Conservation (phyloP, 768 basidiomycete species). For the Boletus vermiculosoides region DNA sequence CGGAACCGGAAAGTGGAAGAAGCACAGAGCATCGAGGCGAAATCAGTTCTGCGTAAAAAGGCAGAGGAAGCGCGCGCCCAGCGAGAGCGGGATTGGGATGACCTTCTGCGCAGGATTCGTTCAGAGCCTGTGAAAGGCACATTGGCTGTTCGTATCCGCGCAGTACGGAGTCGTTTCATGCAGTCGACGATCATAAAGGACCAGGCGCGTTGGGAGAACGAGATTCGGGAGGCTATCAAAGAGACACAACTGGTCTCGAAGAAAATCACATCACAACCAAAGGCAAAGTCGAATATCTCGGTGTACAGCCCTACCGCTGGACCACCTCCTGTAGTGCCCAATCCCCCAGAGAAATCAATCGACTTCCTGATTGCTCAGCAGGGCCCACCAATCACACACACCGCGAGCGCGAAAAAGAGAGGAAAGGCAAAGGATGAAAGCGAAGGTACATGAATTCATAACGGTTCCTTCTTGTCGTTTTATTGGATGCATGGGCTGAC, state of each 20-base stretch:
- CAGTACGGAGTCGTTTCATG: constrained; percentile 56
- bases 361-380: constrained; percentile 51
- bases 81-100: constrained; percentile 66
- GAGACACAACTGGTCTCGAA: constrained; percentile 53
- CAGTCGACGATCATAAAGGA: constrained; percentile 54
- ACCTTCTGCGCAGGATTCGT: constrained; percentile 53
- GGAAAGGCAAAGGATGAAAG: constrained; percentile 27
- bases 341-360: constrained; percentile 51
- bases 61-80: constrained; percentile 58
- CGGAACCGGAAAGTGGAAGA: constrained; percentile 29
- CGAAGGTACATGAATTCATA: constrained; percentile 28
- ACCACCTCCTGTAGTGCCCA: constrained; percentile 42
- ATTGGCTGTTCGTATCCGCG: constrained; percentile 49
- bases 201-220: constrained; percentile 58
- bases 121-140: constrained; percentile 50
- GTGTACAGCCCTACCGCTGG: constrained; percentile 7
- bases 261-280: constrained; percentile 41
- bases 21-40: constrained; percentile 43
- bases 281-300: constrained; percentile 9
- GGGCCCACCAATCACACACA: constrained; percentile 40
- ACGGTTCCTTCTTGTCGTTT: background rate
- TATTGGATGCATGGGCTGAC: constrained; percentile 5
- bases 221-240: constrained; percentile 53
- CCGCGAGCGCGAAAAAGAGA: constrained; percentile 37
- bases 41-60: constrained; percentile 57